Evolutionary conservation across 2,329 filamentous ascomycete species (phyloP), one percentile per base, ranked within the genome.

Genomic region (Fusarium redolens): DNA sequence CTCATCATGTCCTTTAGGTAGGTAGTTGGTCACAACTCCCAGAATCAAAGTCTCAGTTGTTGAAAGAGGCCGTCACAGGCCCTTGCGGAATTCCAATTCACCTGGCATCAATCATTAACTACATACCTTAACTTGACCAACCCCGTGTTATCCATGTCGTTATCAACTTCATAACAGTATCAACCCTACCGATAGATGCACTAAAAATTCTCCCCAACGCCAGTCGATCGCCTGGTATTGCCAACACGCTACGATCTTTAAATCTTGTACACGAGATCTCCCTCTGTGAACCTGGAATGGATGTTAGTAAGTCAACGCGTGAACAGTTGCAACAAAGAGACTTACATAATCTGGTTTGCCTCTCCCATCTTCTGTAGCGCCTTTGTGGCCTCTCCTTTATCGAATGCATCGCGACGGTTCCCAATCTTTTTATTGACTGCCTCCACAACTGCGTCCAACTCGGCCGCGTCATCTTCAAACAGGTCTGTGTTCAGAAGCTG

Each of bases 301-400:
- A 40, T 20, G 73, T 80, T 73, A 81, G 76, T 51, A 12, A 62
- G 37, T 31, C 14, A 31, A 35, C 8, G 11, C 33, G 22, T 28
- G 15, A n/a, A 37, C 38, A 22, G 18, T 44, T 30, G 47, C 25
- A 52, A 43, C 15, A 15, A 43, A 33, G 25, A 47, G 61, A 90
- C 93, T 89, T 85, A 96, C 95, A 99, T 99, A 79, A 99, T 91
- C 85, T 96, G 92, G 81, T 98, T 98, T 76, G 88, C 86, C 73
- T 93, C 91, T 77, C 94, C 92, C 90, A 99, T 91, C 79, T 88
- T 91, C 82, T 90, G 90, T 63, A 99, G 85, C 48, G 94, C 95
- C 81, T 92, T 89, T 65, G 92, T 84, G 1, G 93, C 94, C 82
- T 99, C 96, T 0, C 85, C 85, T 41, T 87, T 87, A 31, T 86